Conservation (phyloP, 805 yeast genomes). For the Kodamaea hsintzibuensis region DNA sequence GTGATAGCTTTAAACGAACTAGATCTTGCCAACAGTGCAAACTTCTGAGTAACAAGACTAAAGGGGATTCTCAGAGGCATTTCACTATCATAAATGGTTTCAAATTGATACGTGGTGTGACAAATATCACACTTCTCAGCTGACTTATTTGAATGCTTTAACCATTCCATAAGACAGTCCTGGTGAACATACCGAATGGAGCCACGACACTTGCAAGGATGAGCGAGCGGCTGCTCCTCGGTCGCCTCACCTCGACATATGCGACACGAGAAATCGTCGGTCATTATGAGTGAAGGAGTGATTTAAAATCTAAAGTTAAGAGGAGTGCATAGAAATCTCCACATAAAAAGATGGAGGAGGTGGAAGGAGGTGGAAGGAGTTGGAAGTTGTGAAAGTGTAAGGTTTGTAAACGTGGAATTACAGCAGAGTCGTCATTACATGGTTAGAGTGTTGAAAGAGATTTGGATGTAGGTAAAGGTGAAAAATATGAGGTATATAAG, state of each 20-base stretch:
- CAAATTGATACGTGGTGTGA: conserved; percentile 68
- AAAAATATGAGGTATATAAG: no score
- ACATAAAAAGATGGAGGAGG: background rate
- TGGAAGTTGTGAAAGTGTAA: background rate
- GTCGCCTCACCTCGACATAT: conserved; percentile 94
- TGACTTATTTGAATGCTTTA: conserved; percentile 61
- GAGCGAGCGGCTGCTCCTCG: conserved; percentile 71
- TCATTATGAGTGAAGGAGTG: background rate
- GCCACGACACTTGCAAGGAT: conserved; percentile 94
- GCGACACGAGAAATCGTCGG: conserved; percentile 52
- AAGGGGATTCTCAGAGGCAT: conserved; percentile 69
- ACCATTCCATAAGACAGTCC: conserved; percentile 88
- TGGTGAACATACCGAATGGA: conserved; percentile 92
- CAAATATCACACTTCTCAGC: conserved; percentile 83
- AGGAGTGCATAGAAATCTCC: background rate
- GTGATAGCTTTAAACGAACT: conserved; percentile 20
- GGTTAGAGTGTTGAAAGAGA: no score
- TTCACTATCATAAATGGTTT: conserved; percentile 60
- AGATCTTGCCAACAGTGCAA: conserved; percentile 20
- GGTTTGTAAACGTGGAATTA: no score
- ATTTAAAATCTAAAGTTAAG: background rate
- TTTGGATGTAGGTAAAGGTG: no score
- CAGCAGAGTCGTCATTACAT: no score
- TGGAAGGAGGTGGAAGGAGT: background rate
- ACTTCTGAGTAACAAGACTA: conserved; percentile 43